These are phyloP conservation scores for Auriscalpium vulgare DNA, from an alignment of 768 basidiomycete species.

Conservation along the genomic window DNA sequence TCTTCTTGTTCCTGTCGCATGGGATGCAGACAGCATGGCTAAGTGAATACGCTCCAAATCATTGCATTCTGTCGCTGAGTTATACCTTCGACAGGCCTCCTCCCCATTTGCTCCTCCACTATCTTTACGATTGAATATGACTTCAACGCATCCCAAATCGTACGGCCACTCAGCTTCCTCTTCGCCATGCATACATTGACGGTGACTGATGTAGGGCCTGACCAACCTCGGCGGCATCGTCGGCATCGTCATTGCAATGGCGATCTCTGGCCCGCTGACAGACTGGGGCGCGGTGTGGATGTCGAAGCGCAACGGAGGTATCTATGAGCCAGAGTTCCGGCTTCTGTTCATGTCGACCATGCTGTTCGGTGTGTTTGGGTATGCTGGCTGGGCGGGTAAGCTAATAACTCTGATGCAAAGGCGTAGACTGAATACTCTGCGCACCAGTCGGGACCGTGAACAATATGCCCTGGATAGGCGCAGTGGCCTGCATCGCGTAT, in stretches of 20 bases:
- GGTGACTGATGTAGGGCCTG: constrained; percentile 19
- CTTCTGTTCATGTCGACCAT: constrained; percentile 34
- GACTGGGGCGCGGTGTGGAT: constrained; percentile 37
- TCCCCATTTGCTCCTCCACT: constrained; percentile 36
- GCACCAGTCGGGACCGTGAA: constrained; percentile 29
- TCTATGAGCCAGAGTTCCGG: constrained; percentile 41
- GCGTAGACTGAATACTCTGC: background rate
- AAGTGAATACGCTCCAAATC: constrained; percentile 20
- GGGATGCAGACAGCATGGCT: constrained; percentile 39
- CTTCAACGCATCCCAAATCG: constrained; percentile 33
- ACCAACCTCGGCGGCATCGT: constrained; percentile 37
- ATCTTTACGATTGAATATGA: constrained; percentile 37
- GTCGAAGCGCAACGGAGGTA: constrained; percentile 34
- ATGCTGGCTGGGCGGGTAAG: constrained; percentile 35
- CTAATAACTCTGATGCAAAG: background rate
- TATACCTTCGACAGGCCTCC: constrained; percentile 23
- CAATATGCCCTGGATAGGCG: constrained; percentile 39
- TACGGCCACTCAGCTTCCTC: background rate
- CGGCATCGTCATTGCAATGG: constrained; percentile 32
- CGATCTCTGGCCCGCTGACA: constrained; percentile 30
- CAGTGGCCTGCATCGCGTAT: constrained; percentile 28
- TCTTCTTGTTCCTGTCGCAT: constrained; percentile 31
- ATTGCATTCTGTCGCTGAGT: background rate
- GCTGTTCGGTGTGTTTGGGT: constrained; percentile 38
- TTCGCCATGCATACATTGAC: background rate